A percentile compares a stretch with the other conserved stretches of the same genome.
These are phyloP conservation scores for Camellia japonica DNA, from an alignment of 148 eudicot genomes.

Conservation along the genomic window DNA sequence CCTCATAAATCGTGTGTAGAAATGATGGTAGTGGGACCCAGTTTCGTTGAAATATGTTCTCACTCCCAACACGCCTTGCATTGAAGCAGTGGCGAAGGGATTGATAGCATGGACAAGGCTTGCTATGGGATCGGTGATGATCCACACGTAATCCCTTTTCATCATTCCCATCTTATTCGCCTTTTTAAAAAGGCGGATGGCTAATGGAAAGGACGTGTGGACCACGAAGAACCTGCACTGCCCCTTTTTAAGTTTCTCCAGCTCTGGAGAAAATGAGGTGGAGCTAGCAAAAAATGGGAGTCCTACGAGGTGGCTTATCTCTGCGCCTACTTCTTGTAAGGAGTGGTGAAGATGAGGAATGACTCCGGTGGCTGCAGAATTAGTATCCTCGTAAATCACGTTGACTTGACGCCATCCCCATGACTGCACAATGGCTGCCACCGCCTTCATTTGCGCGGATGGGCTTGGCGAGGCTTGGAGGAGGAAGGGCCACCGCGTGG, in stretches of 20 bases:
- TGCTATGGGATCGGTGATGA: neutral
- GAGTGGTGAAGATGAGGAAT: conserved; percentile 17
- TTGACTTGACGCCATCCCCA: conserved; percentile 17
- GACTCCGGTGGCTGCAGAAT: conserved; percentile 1
- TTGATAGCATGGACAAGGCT: neutral
- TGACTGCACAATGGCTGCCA: conserved; percentile 24
- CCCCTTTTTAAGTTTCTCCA: neutral
- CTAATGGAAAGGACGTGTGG: neutral
- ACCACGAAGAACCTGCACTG: conserved; percentile 3
- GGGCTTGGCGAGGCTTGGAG: conserved; percentile 23
- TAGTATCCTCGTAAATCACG: conserved; percentile 21
- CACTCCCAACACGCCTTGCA: neutral
- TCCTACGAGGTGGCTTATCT: conserved; percentile 13
- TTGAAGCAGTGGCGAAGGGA: neutral
- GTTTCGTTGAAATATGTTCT: neutral
- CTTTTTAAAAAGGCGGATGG: neutral
- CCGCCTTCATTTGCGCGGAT: conserved; percentile 14
- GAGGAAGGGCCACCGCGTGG: conserved; percentile 26
- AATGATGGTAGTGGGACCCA: neutral
- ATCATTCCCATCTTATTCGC: neutral
- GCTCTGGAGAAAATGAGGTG: neutral
- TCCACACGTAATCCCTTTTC: neutral
- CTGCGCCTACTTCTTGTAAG: neutral
- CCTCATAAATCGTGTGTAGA: neutral
- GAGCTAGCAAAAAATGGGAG: conserved; percentile 9